Evolutionary conservation across 2,329 filamentous ascomycete species (phyloP).

Genomic region (Colletotrichum trifolii): DNA sequence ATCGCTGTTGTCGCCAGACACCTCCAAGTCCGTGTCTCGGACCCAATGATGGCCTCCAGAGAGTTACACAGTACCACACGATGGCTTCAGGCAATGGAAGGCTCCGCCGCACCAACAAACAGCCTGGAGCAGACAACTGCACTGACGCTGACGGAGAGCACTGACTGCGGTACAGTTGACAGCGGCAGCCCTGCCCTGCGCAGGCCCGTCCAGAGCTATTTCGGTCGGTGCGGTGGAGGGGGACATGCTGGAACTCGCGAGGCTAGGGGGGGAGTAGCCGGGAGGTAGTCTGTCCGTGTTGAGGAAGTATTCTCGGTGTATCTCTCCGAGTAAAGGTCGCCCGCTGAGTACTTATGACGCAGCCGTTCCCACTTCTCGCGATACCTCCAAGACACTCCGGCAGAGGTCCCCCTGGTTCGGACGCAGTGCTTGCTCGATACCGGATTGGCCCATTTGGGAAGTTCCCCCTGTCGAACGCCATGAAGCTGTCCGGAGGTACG

Average conservation of each 20-base stretch:
- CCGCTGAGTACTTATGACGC: constrained; percentile 25
- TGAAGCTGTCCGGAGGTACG: constrained; percentile 15
- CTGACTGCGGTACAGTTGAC: background rate
- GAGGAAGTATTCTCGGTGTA: constrained; percentile 33
- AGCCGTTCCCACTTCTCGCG: constrained; percentile 5
- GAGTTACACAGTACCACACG: no score
- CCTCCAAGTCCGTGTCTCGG: no score
- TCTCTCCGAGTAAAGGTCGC: background rate
- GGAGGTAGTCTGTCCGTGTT: constrained; percentile 4
- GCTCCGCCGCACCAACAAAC: background rate
- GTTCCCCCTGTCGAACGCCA: background rate
- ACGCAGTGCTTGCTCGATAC: constrained; percentile 13
- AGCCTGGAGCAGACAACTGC: background rate
- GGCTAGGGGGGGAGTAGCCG: background rate
- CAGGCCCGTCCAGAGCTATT: background rate
- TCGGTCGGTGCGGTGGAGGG: constrained; percentile 7
- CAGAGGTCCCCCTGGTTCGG: constrained; percentile 20
- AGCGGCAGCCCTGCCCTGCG: constrained; percentile 2
- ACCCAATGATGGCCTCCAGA: no score
- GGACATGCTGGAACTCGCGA: constrained; percentile 27
- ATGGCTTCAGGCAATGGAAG: no score
- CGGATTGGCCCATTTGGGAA: constrained; percentile 6
- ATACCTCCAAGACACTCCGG: constrained; percentile 11
- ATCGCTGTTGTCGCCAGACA: no score
- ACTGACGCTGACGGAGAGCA: background rate